Evolutionary conservation across 192 early-diverging fungal species (phyloP).

Genomic region (Coemansia sp.): DNA sequence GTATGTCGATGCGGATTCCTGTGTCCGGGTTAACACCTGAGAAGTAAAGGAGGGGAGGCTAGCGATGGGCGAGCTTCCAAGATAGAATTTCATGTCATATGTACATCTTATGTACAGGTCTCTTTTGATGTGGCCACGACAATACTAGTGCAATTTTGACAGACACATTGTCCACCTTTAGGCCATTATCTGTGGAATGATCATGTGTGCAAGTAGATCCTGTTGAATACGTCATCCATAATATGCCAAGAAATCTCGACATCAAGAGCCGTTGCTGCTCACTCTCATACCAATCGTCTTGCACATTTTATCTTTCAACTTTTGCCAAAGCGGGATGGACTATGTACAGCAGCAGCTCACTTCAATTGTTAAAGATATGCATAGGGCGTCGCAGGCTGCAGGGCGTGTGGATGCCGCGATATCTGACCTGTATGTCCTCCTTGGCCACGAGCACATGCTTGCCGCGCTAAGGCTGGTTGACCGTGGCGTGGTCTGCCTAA

Average conservation of each 20-base stretch:
- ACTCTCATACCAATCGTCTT: not conserved
- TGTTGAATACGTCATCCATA: not conserved
- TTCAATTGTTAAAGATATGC: conserved; percentile 31
- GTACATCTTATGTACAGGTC: not conserved
- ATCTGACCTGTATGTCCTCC: conserved; percentile 33
- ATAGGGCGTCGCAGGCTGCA: not conserved
- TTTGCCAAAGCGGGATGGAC: conserved; percentile 22
- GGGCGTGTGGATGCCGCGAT: not conserved
- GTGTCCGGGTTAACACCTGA: not conserved
- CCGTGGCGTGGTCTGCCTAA: conserved; percentile 40
- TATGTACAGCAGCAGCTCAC: conserved; percentile 42
- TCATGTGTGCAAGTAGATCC: not conserved
- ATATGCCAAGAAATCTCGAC: not conserved
- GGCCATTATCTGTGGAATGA: not conserved
- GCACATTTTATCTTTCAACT: not conserved
- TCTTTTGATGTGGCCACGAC: not conserved
- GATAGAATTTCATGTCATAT: not conserved
- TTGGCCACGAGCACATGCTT: conserved; percentile 32
- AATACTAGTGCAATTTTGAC: not conserved
- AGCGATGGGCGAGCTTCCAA: not conserved
- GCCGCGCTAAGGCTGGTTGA: conserved; percentile 37
- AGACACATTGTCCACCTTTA: not conserved
- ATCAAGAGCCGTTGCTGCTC: not conserved
- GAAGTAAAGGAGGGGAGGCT: not conserved
- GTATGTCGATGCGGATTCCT: not conserved